These are phyloP conservation scores for Scutellaria minor DNA, from an alignment of 257 asterid genomes.

Conservation along the genomic window DNA sequence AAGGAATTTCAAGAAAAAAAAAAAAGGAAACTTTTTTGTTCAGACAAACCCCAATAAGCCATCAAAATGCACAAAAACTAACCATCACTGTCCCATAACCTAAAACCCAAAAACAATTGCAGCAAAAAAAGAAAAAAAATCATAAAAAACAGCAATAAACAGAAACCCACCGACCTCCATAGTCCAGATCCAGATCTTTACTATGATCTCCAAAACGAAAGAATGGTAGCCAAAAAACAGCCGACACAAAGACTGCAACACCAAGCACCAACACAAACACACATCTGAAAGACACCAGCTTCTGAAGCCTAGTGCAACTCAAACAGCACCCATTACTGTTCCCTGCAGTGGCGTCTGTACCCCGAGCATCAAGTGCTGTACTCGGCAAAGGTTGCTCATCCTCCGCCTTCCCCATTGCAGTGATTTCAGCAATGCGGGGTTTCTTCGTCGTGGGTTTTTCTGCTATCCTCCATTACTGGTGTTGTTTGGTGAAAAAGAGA, in stretches of 20 bases:
- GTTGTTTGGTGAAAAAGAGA: conserved; percentile 48
- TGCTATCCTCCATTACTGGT: conserved; percentile 51
- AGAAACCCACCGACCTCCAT: conserved; percentile 40
- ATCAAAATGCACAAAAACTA: too few relatives aligned
- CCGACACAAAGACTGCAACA: conserved; percentile 67
- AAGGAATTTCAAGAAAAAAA: background rate
- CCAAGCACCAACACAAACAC: conserved; percentile 63
- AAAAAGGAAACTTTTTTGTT: conserved; percentile 7
- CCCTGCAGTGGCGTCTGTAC: conserved; percentile 44
- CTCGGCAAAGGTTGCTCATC: conserved; percentile 56
- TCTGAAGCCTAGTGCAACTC: conserved; percentile 46
- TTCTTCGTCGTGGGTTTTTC: conserved; percentile 37
- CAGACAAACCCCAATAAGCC: conserved; percentile 17
- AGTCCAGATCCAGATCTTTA: conserved; percentile 77
- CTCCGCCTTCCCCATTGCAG: conserved; percentile 78
- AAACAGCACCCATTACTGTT: conserved; percentile 43
- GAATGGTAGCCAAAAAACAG: conserved; percentile 72
- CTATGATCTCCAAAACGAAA: conserved; percentile 53
- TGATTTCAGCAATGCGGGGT: conserved; percentile 60
- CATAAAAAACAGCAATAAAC: background rate
- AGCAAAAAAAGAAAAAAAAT: background rate
- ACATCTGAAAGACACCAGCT: conserved; percentile 62
- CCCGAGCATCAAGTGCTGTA: conserved; percentile 55
- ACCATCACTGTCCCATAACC: background rate
- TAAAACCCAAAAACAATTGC: conserved; percentile 18